Base-by-base conservation (phyloP, 306 rosid species). In the Vigna radiata region DNA sequence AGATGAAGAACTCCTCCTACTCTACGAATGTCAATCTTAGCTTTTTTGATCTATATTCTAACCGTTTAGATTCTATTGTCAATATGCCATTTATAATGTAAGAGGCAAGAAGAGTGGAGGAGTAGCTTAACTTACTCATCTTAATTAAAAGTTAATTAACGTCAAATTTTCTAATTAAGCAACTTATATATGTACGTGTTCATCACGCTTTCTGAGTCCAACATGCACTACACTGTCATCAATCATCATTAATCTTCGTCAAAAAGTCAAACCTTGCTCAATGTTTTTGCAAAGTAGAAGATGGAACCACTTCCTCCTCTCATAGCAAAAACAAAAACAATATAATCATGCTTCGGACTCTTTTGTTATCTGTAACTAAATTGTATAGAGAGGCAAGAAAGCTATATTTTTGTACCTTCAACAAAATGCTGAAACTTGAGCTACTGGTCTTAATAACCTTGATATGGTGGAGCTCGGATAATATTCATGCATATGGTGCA, bases 381-480 rank as follows among this genome's bases (percentile, higher is more conserved):
- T 39, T 7, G 3, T 39, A 39, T 39, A 39, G 11, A 1, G 0
- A 41, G 9, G 12, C 48, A 10, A 43, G 33, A 31, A 31, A 31
- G 36, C 36, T 31, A 31, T 0, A 25, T 25, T 29, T 29, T 29
- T 29, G 33, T 29, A 29, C 4, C 33, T 29, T 29, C 33, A 29
- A 29, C 33, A 29, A 29, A 33, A 33, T 56, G 62, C 18, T 56
- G 8, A 2, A 55, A 55, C 33, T 11, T 55, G 5, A 55, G 14
- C 16, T 55, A 19, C 3, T 55, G 16, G 16, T 29, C 33, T 21
- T 66, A 31, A 21, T 66, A 31, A 46, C 76, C 16, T 43, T 75
- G 59, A 71, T 75, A 29, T 75, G 73, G 71, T 81, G 79, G 74
- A 43, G 73, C 61, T 5, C 44, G 9, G 5, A 14, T 18, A 10